Percentiles rank a stretch among this genome's conserved stretches.
Evolutionary conservation across 2,329 filamentous ascomycete genomes (phyloP).

Genomic region (Truncatella angustata): DNA sequence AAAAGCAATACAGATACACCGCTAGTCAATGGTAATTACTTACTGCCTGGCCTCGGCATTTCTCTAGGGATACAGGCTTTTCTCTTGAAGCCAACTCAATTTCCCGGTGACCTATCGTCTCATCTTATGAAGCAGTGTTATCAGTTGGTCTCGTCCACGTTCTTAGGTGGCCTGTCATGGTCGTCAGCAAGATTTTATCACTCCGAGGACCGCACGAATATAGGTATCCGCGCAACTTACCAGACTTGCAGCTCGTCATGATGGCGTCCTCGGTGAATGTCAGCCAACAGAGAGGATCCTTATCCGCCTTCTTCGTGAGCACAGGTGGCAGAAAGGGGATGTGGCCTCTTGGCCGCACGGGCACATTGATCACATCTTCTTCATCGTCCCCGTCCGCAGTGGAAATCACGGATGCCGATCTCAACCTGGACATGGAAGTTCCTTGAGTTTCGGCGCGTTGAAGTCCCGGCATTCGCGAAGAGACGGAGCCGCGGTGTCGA

Average conservation of each 20-base stretch:
- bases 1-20: too few species aligned
- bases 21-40: too few species aligned
- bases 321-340: conserved; percentile 89
- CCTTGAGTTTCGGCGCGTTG: conserved; percentile 63
- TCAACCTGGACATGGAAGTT: conserved; percentile 53
- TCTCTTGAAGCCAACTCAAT: too few species aligned
- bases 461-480: conserved; percentile 47
- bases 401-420: conserved; percentile 70
- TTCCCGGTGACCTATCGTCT: not conserved
- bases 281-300: conserved; percentile 84
- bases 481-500: conserved; percentile 54
- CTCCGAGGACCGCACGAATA: not conserved
- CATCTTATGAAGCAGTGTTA: conserved; percentile 3
- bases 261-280: conserved; percentile 94
- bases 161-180: conserved; percentile 63
- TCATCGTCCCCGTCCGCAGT: conserved; percentile 43
- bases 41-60: too few species aligned
- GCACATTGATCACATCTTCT: conserved; percentile 65
- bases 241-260: conserved; percentile 86
- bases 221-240: conserved; percentile 52
- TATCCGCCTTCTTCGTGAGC: conserved; percentile 81
- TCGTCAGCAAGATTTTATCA: not conserved
- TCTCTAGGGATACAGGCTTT: too few species aligned
- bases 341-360: conserved; percentile 79
- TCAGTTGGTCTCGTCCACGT: conserved; percentile 66